Conservation (phyloP, 2,329 filamentous ascomycete species). For the Xylariaceae sp. region DNA sequence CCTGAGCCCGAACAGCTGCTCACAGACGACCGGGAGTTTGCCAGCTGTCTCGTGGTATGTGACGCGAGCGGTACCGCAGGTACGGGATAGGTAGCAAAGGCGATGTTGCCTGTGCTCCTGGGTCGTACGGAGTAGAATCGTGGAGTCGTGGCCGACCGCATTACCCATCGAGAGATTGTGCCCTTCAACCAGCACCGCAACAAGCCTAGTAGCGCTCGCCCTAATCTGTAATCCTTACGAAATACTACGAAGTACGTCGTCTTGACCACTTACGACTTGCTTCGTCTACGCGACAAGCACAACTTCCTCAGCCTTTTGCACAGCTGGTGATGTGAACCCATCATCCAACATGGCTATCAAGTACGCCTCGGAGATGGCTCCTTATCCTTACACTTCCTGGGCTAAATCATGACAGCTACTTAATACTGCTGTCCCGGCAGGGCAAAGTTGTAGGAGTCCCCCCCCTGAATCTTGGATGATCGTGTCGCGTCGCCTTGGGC, state of each 20-base stretch:
- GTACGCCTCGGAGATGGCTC: conserved; percentile 33
- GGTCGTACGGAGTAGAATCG: background rate
- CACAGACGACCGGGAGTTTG: too few relatives aligned
- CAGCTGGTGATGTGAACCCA: conserved; percentile 28
- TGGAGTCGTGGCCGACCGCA: conserved; percentile 31
- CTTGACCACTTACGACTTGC: background rate
- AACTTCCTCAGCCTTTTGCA: conserved; percentile 6
- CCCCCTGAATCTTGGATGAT: conserved; percentile 32
- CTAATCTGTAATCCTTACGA: background rate
- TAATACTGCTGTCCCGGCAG: conserved; percentile 95
- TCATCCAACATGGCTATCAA: conserved; percentile 45
- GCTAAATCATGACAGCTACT: conserved; percentile 59
- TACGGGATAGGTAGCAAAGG: too few relatives aligned
- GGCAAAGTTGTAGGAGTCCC: conserved; percentile 85
- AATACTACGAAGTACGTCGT: background rate
- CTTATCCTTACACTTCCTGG: conserved; percentile 4
- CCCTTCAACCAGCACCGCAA: conserved; percentile 15
- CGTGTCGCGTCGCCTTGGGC: conserved; percentile 24
- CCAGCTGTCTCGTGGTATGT: too few relatives aligned
- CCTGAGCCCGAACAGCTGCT: too few relatives aligned
- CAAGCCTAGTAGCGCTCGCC: background rate
- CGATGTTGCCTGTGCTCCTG: too few relatives aligned
- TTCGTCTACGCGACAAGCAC: conserved; percentile 1
- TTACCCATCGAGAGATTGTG: conserved; percentile 24
- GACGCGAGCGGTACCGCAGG: too few relatives aligned